A percentile compares a stretch with the other conserved stretches of the same genome.
Conservation (phyloP, 805 yeast species). For the Nakazawaea populi region DNA sequence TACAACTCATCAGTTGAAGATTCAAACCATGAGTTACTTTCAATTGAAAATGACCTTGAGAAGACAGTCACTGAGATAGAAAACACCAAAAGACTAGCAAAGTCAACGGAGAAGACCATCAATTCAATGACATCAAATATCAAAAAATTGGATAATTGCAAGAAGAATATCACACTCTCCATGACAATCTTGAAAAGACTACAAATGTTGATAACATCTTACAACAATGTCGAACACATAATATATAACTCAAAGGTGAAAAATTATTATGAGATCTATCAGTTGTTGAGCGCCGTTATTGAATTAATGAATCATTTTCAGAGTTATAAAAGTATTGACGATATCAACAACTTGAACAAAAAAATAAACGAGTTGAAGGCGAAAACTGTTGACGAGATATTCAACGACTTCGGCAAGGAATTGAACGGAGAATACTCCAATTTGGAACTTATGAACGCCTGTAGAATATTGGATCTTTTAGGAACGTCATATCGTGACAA, state of each 20-base stretch:
- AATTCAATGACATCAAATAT: constrained; percentile 71
- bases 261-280: constrained; percentile 48
- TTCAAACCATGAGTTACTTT: constrained; percentile 16
- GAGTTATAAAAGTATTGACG: constrained; percentile 78
- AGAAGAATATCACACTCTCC: constrained; percentile 74
- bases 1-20: constrained; percentile 21
- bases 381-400: constrained; percentile 60
- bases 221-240: constrained; percentile 48
- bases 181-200: constrained; percentile 84
- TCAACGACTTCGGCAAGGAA: constrained; percentile 62
- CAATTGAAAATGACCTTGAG: constrained; percentile 27
- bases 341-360: constrained; percentile 61
- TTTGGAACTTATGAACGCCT: constrained; percentile 50
- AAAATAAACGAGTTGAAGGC: constrained; percentile 54
- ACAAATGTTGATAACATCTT: constrained; percentile 79
- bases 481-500: constrained; percentile 52
- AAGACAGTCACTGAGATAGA: constrained; percentile 38
- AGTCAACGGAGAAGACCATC: constrained; percentile 54
- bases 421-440: constrained; percentile 27
- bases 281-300: constrained; percentile 61
- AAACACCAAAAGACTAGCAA: constrained; percentile 42
- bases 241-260: constrained; percentile 27
- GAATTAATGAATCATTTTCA: constrained; percentile 71
- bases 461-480: constrained; percentile 62
- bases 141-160: constrained; percentile 72